phyloP scores from a whole-genome alignment of 1,139 yeast species.

The Suhomyces choctaworum region DNA sequence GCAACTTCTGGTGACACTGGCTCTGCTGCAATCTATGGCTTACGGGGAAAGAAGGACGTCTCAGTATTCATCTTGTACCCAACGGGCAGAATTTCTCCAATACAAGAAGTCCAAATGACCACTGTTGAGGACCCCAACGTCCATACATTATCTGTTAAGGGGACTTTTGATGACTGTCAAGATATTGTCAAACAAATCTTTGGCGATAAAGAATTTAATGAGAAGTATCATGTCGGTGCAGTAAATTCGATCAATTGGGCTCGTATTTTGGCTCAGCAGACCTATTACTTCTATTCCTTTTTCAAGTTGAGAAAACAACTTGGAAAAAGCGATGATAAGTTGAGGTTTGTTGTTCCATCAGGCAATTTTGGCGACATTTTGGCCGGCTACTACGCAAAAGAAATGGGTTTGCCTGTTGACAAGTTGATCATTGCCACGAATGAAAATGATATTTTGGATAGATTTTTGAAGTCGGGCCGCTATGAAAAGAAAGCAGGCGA shows the following conservation, averaged over 20 bases:
- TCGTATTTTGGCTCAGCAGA: conserved; percentile 94
- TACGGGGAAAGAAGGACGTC: conserved; percentile 94
- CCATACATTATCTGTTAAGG: conserved; percentile 91
- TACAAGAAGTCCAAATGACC: conserved; percentile 98
- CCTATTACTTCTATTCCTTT: conserved; percentile 91
- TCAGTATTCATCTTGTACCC: conserved; percentile 95
- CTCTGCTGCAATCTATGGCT: conserved; percentile 97
- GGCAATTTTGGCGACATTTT: conserved; percentile 98
- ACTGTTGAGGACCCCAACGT: conserved; percentile 93
- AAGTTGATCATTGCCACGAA: conserved; percentile 91
- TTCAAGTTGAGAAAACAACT: conserved; percentile 59
- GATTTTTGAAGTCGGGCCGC: conserved; percentile 84
- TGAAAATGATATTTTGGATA: conserved; percentile 89
- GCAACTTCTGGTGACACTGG: conserved; percentile 99
- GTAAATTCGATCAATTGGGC: conserved; percentile 99
- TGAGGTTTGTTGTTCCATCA: conserved; percentile 91
- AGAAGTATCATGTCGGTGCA: conserved; percentile 91
- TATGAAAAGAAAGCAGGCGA: conserved; percentile 65
- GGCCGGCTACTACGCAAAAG: conserved; percentile 92
- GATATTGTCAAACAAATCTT: conserved; percentile 91
- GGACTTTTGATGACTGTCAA: conserved; percentile 98
- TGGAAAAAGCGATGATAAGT: conserved; percentile 39
- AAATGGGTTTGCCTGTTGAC: conserved; percentile 93
- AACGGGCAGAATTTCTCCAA: conserved; percentile 95
- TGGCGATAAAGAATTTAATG: conserved; percentile 85